Evolutionary conservation across 2,329 filamentous ascomycete genomes (phyloP).

Genomic region (Colletotrichum sp.): DNA sequence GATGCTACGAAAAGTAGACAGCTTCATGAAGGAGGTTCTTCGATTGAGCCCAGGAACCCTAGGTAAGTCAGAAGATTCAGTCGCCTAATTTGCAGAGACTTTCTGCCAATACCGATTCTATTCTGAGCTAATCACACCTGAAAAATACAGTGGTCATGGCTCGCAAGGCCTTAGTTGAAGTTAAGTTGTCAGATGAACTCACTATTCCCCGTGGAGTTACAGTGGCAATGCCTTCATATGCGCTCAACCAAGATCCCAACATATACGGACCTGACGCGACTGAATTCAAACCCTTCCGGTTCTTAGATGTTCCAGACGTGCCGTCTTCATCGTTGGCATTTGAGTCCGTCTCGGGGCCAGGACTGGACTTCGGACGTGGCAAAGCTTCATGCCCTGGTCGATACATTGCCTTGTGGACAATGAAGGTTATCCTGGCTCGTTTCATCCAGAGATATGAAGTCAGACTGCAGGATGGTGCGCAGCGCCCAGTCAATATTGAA

Average conservation of each 20-base stretch:
- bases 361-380: neutral
- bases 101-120: neutral
- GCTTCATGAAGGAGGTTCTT: constrained; percentile 1
- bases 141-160: neutral
- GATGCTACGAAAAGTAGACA: neutral
- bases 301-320: neutral
- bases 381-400: neutral
- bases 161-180: neutral
- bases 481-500: neutral
- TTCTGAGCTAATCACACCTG: neutral
- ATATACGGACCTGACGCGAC: neutral
- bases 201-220: neutral
- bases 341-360: neutral
- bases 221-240: neutral
- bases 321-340: neutral
- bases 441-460: neutral
- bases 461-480: neutral
- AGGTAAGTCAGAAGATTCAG: neutral
- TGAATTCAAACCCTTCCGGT: neutral
- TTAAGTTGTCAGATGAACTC: neutral
- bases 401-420: neutral
- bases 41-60: neutral
- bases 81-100: neutral
- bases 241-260: neutral
- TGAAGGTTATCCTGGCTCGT: neutral